Percentiles rank a stretch among this genome's conserved stretches.
These are phyloP conservation scores for Bipolaris zeicola DNA, from an alignment of 2,329 filamentous ascomycete species.

Conservation along the genomic window DNA sequence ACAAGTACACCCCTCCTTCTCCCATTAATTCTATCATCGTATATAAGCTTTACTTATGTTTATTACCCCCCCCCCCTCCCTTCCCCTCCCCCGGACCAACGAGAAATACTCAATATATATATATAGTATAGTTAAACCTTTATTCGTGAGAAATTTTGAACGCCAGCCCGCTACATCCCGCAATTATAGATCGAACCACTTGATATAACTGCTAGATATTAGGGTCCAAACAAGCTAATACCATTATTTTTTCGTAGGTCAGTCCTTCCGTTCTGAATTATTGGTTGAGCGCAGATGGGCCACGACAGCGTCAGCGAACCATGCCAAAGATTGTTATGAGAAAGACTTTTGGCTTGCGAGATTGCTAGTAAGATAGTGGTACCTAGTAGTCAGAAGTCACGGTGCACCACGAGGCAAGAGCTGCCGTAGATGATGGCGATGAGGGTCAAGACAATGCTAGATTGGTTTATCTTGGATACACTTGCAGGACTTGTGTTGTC, in stretches of 20 bases:
- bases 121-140: too few relatives aligned
- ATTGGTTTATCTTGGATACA: conserved; percentile 42
- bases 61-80: too few relatives aligned
- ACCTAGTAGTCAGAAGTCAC: conserved; percentile 54
- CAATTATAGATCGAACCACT: too few relatives aligned
- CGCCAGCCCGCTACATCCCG: too few relatives aligned
- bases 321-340: conserved; percentile 52
- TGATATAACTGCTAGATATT: too few relatives aligned
- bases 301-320: conserved; percentile 52
- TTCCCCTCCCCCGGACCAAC: too few relatives aligned
- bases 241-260: conserved; percentile 50
- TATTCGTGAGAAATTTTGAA: too few relatives aligned
- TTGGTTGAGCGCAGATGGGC: conserved; percentile 41
- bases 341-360: conserved; percentile 48
- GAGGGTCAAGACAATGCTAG: conserved; percentile 37
- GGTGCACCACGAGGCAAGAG: conserved; percentile 48
- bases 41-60: too few relatives aligned
- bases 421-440: conserved; percentile 46
- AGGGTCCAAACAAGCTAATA: conserved; percentile 44
- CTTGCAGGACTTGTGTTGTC: conserved; percentile 45
- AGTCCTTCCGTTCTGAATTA: conserved; percentile 43
- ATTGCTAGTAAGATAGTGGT: conserved; percentile 49
- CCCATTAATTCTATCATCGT: too few relatives aligned
- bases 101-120: too few relatives aligned
- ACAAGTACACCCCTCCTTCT: too few relatives aligned